Evolutionary conservation across 495 filamentous ascomycete genomes (phyloP), one percentile per base, ranked within the genome.

Genomic region (Massariosphaeria phaeospora): DNA sequence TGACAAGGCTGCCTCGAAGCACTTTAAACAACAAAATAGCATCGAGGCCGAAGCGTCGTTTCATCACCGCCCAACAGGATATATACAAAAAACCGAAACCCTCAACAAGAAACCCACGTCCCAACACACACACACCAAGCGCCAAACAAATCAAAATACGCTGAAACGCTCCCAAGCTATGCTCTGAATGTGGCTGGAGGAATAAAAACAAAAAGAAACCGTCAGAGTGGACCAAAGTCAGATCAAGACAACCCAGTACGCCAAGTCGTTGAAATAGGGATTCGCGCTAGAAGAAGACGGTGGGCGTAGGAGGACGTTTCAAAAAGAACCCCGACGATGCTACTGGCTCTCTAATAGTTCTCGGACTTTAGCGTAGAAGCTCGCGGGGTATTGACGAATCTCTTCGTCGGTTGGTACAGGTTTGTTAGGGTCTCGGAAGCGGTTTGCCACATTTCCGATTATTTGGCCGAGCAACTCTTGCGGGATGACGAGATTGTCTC

Each of bases 381-480:
- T 77, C 25, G 69, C 73, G 3, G 89, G 84, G 85, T 88, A 94
- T 18, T 76, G 69, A 17, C 73, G 75, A 27, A 89, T 63, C 52
- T 95, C 89, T 42, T 78, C 78, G 42, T 89, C 85, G 17, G 75
- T 84, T 2, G 88, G 86, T 55, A 84, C 72, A 29, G 78, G 76
- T 17, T 74, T 76, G 35, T 80, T 66, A 17, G 51, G 30, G 51
- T 73, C 84, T 52, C 79, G 74, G 67, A 85, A 88, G 61, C 90
- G 78, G 48, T 84, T 78, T 15, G 88, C 82, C 12, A 94, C 87
- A 49, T 84, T 88, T 52, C 79, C 74, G 54, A 95, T 76, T 42
- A 96, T 86, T 43, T 86, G 74, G 11, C 77, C 78, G 5, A 96
- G 75, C 57, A 94, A 73, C 48, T 89, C 86, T 70, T 90, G 79